Base-by-base conservation (phyloP, 2,329 filamentous ascomycete species). In the Rutstroemia sp. region DNA sequence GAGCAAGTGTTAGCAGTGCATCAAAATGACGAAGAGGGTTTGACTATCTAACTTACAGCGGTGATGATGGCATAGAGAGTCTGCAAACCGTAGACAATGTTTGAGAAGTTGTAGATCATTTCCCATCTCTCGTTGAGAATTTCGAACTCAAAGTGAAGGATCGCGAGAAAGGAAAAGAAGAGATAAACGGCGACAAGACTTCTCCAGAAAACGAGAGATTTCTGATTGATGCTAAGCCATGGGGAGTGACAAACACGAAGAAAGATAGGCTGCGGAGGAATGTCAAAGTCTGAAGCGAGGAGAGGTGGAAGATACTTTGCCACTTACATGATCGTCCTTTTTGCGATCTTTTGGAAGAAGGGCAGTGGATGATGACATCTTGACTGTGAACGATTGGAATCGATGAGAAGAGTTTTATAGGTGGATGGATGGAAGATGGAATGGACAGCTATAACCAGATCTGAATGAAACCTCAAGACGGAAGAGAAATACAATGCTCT, bases 211-310 rank as follows among this genome's bases (percentile, higher is more conserved):
- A 67, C 53, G 17, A 70, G 61, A 8, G 56, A 50, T 46, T 64
- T 67, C 48, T 70, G 67, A 17, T 62, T 58, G 17, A 71, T 62
- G 21, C 21, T 54, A 39, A 50, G 34, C 68, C 68, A 70, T 61
- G 68, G 68, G 14, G 68, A 68, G 55, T 71, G 67, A 59, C 67
- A 71, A 51, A 67, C 63, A 23, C 68, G 67, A 38, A 69, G 63
- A 48, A 69, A 70, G 63, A 70, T 69, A 38, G 68, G 61, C 61
- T 69, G 42, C 7, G 27, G 37, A 5, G 37, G 38, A 39, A 60
- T 19, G 59, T n/a, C 49, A 38, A 27, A 38, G 34, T 48, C 16
- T 12, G 45, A 30, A 19, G 23, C 27, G 21, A 27, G 4, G 19
- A 37, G 10, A 56, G 14, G n/a, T 34, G 21, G 39, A 12, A 16